These are phyloP conservation scores for Botryotinia narcissicola DNA, from an alignment of 2,329 filamentous ascomycete species.

Conservation along the genomic window DNA sequence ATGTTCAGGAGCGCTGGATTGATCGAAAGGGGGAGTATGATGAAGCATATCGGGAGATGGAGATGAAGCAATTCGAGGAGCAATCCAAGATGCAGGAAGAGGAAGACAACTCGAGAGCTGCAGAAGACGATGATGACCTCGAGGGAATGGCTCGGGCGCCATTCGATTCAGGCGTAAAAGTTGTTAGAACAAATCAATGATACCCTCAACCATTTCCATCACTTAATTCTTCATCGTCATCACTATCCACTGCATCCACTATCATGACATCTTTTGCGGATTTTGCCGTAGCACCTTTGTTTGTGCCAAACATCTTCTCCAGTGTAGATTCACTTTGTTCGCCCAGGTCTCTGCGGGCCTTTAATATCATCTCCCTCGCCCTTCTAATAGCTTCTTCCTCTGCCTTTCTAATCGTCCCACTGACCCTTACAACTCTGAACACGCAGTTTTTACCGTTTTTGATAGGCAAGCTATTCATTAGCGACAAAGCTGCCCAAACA, in stretches of 20 bases:
- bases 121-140: constrained; percentile 33
- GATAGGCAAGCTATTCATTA: constrained; percentile 65
- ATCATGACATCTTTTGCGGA: constrained; percentile 45
- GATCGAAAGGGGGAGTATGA: constrained; percentile 88
- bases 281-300: constrained; percentile 27
- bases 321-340: constrained; percentile 41
- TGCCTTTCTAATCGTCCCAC: constrained; percentile 87
- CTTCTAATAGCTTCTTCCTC: constrained; percentile 85
- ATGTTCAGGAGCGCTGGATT: constrained; percentile 95
- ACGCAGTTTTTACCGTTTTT: constrained; percentile 65
- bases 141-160: constrained; percentile 16
- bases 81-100: constrained; percentile 57
- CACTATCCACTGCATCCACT: constrained; percentile 47
- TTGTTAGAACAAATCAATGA: constrained; percentile 62
- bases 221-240: constrained; percentile 46
- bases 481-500: constrained; percentile 85
- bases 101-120: constrained; percentile 39
- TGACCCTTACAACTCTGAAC: constrained; percentile 81
- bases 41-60: constrained; percentile 50
- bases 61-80: constrained; percentile 71
- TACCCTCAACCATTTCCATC: constrained; percentile 44
- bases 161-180: constrained; percentile 51
- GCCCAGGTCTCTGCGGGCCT: constrained; percentile 55
- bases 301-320: constrained; percentile 42
- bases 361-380: constrained; percentile 68